Percentiles rank a stretch among this genome's conserved stretches.
phyloP scores from a whole-genome alignment of 2,329 filamentous ascomycete species.

The Scedosporium apiospermum region DNA sequence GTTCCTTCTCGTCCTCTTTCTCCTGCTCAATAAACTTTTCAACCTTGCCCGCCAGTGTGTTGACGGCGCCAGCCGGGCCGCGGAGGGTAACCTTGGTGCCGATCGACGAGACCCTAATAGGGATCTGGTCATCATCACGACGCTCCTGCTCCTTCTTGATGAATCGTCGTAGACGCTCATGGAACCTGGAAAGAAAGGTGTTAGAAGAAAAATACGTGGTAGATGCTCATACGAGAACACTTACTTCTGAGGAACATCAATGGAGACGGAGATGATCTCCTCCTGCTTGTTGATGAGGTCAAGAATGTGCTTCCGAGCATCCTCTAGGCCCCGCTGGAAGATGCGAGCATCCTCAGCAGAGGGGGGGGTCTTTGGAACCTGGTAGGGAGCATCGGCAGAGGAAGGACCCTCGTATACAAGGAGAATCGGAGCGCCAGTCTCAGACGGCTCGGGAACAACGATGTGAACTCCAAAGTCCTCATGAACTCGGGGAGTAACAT shows the following conservation, averaged over 20 bases:
- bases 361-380: slow-evolving; percentile 45
- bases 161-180: slow-evolving; percentile 53
- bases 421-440: slow-evolving; percentile 53
- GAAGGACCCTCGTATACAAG: slow-evolving; percentile 66
- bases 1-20: slow-evolving; percentile 87
- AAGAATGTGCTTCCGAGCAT: slow-evolving; percentile 47
- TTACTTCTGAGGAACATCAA: slow-evolving; percentile 51
- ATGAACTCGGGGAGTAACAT: slow-evolving; percentile 54
- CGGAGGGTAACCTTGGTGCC: slow-evolving; percentile 61
- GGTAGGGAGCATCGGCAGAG: slow-evolving; percentile 34
- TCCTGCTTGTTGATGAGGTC: slow-evolving; percentile 52
- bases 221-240: slow-evolving; percentile 10
- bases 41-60: slow-evolving; percentile 64
- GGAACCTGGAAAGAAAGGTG: slow-evolving; percentile 35
- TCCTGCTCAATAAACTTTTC: slow-evolving; percentile 75
- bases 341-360: slow-evolving; percentile 33
- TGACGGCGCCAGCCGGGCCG: slow-evolving; percentile 65
- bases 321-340: slow-evolving; percentile 46
- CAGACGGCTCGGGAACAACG: slow-evolving; percentile 56
- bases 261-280: slow-evolving; percentile 34
- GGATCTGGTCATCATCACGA: slow-evolving; percentile 43
- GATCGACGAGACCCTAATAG: slow-evolving; percentile 47
- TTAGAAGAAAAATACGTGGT: slow-evolving; percentile 11
- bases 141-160: slow-evolving; percentile 56
- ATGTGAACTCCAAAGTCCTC: slow-evolving; percentile 63